Conservation (phyloP, 2,329 filamentous ascomycete genomes). For the Neurospora sp. region DNA sequence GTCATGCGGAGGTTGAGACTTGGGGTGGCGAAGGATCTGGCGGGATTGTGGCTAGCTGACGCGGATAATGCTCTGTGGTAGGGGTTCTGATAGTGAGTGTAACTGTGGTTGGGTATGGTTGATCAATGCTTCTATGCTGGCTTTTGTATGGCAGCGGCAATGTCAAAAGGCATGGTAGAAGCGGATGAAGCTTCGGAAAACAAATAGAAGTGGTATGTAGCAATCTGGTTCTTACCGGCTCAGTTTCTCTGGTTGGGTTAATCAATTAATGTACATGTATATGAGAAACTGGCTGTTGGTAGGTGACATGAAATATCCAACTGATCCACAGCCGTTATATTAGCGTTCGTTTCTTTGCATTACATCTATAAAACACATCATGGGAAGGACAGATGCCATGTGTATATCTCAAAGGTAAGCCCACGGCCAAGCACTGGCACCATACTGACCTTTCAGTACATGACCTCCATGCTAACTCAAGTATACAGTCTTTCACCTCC, state of each 20-base stretch:
- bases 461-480: background rate
- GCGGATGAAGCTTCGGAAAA: background rate
- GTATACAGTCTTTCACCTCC: background rate
- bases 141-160: background rate
- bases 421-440: background rate
- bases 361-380: background rate
- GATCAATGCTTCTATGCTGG: background rate
- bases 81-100: background rate
- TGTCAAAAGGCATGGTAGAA: background rate
- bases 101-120: background rate
- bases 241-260: background rate
- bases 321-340: background rate
- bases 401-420: background rate
- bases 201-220: background rate
- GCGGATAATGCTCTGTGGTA: slow-evolving; percentile 35
- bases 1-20: slow-evolving; percentile 64
- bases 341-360: background rate
- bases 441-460: background rate
- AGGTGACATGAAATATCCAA: background rate
- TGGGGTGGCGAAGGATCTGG: slow-evolving; percentile 65
- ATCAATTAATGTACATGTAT: background rate
- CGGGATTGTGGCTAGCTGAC: slow-evolving; percentile 57
- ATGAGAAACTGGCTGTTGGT: background rate
- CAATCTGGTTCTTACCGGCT: background rate
- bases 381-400: background rate